Base-by-base conservation (phyloP, 345 rosid species). In the Eucalyptus polybractea region DNA sequence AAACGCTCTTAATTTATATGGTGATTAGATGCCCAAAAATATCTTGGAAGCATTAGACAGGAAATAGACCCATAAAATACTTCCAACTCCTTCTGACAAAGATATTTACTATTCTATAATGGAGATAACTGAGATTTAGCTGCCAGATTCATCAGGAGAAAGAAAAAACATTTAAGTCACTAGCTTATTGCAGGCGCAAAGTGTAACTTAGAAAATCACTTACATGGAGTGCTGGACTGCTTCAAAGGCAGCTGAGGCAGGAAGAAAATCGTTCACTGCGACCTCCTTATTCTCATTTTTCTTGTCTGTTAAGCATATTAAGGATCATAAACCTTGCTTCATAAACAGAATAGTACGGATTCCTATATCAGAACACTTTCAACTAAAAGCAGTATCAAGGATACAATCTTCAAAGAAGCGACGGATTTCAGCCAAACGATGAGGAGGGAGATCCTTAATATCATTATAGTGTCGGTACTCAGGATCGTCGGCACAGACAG, bases 201-300 rank as follows among this genome's bases (percentile, higher is more conserved):
- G 80, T 54, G 88, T 51, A 40, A 24, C 65, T 25, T 72, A 88
- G 88, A 72, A 42, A 72, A 37, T 72, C 37, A 87, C 95, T 95
- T 93, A 98, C 99, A 98, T 95, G 53, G 99, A 97, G 90, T 97
- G 92, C 93, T 98, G 96, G 90, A 98, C 92, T 90, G 96, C 99
- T 27, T 97, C 95, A 27, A 90, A 92, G 54, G 99, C 99, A 91
- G 95, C 83, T 54, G 95, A 87, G 69, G 99, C 96, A 1, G 99
- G 99, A 72, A 98, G 92, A 81, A 98, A 98, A 87, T 97, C 99
- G 56, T 97, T 93, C 29, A 98, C 99, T 5, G 99, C 99, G 88
- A 98, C 99, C 91, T 98, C 99, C 96, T 93, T 93, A 91, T 93
- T 93, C 91, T 93, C 95, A 89, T 93, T 93, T 90, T 93, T 93